Percentiles rank a stretch among this genome's conserved stretches.
These are phyloP conservation scores for Grosmannia serpens DNA, from an alignment of 2,329 filamentous ascomycete species.

Conservation along the genomic window DNA sequence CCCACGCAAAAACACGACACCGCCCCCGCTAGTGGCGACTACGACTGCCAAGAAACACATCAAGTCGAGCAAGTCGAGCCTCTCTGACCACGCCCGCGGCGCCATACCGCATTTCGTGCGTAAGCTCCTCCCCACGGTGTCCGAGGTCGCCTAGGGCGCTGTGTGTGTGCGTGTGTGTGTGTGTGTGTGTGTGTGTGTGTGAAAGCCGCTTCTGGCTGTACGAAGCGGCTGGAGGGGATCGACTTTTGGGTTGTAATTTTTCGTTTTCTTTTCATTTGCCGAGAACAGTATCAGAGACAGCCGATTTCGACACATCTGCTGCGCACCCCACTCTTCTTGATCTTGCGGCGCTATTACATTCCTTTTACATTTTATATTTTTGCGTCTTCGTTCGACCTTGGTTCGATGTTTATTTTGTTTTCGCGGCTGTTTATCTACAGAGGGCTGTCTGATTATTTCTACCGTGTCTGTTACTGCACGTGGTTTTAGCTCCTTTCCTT, in stretches of 20 bases:
- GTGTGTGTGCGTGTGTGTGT: background rate
- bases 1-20: slow-evolving; percentile 1
- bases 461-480: background rate
- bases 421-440: background rate
- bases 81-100: slow-evolving; percentile 22
- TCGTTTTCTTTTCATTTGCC: background rate
- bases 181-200: background rate
- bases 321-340: background rate
- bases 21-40: background rate
- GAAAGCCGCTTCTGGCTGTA: background rate
- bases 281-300: background rate
- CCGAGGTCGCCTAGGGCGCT: slow-evolving; percentile 5
- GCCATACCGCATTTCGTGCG: slow-evolving; percentile 24
- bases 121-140: slow-evolving; percentile 24
- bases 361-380: background rate
- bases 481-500: background rate
- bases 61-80: slow-evolving; percentile 22
- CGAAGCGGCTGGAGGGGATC: background rate
- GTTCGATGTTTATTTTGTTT: background rate
- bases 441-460: background rate
- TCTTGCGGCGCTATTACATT: background rate
- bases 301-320: background rate
- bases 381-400: background rate
- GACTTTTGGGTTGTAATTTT: background rate
- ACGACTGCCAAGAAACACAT: slow-evolving; percentile 15